Percentiles rank a stretch among this genome's conserved stretches.
Conservation (phyloP, 1,284 basidiomycete species). For the Moesziomyces globuligerus region DNA sequence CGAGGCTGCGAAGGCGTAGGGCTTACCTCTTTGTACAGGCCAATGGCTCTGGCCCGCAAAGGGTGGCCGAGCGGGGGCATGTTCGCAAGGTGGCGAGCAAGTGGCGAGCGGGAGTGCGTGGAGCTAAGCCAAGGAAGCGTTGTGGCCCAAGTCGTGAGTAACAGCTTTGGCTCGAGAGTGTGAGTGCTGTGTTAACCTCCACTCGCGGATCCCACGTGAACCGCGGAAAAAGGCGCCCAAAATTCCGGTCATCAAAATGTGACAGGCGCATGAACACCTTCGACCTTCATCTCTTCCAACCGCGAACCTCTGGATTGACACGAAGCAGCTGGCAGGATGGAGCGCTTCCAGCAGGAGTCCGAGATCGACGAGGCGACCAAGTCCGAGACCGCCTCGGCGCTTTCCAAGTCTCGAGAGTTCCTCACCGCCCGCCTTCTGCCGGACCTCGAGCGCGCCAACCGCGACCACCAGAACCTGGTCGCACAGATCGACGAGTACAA, state of each 20-base stretch:
- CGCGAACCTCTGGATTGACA: no score
- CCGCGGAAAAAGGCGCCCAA: neutral
- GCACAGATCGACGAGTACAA: slow-evolving; percentile 40
- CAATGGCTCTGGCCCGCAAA: slow-evolving; percentile 60
- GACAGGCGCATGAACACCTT: neutral
- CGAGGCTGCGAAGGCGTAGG: neutral
- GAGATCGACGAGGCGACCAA: slow-evolving; percentile 44
- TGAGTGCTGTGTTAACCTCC: no score
- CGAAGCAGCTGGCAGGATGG: slow-evolving; percentile 9
- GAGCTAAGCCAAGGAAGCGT: neutral
- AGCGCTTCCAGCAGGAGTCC: slow-evolving; percentile 25
- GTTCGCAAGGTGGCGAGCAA: neutral
- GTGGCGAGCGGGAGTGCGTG: neutral
- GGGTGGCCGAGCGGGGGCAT: slow-evolving; percentile 65
- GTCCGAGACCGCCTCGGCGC: slow-evolving; percentile 35
- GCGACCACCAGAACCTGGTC: slow-evolving; percentile 27
- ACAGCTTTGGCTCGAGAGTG: no score
- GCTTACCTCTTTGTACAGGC: slow-evolving; percentile 61
- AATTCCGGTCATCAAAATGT: neutral
- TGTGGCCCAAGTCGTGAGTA: no score
- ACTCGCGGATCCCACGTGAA: no score
- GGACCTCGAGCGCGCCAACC: slow-evolving; percentile 40
- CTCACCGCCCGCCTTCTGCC: slow-evolving; percentile 39
- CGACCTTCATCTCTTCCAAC: neutral
- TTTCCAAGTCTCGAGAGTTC: slow-evolving; percentile 38